Evolutionary conservation across 139 green algal genomes (phyloP), one percentile per base, ranked within the genome.

Genomic region (Coelastrella sp.): DNA sequence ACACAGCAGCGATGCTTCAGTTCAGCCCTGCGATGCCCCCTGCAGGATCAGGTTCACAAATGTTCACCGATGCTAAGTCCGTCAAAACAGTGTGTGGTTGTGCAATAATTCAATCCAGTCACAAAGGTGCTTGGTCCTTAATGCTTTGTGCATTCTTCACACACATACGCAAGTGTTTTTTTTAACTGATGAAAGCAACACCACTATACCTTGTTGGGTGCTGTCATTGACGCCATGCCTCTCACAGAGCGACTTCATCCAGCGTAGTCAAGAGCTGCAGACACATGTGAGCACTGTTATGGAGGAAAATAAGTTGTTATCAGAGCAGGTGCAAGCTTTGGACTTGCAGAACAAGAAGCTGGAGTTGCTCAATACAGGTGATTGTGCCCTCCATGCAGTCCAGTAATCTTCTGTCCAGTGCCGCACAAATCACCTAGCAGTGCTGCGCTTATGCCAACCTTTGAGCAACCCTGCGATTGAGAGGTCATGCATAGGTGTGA

Each of bases 221-320:
- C 21, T 27, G 6, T 21, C n/a, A n/a, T n/a, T n/a, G n/a, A n/a
- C n/a, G n/a, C n/a, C n/a, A n/a, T 64, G 53, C 21, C 30, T 19
- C 2, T 64, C 30, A 1, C 41, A 79, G 71, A 34, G n/a, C 41
- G 71, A 79, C 5, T 79, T 37, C 40, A 32, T 79, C 1, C 23
- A 30, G 2, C 50, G 50, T 25, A 79, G 71, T 37, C 41, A 79
- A 41, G 41, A 62, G 41, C 71, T 80, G 45, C 51, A 50, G n/a
- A 34, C 43, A 7, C 72, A 80, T 32, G 27, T 67, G 30, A 40
- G 15, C 30, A 19, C 5, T 8, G 38, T 80, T n/a, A 15, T 80
- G 48, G 27, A 80, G 72, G 45, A 80, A 48, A 80, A 80, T n/a
- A 45, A 43, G 72, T 30, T 80, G 72, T 48, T 80, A 48, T 68